Evolutionary conservation across 2,329 filamentous ascomycete genomes (phyloP), one percentile per base, ranked within the genome.

Genomic region (Penicillium carneum): DNA sequence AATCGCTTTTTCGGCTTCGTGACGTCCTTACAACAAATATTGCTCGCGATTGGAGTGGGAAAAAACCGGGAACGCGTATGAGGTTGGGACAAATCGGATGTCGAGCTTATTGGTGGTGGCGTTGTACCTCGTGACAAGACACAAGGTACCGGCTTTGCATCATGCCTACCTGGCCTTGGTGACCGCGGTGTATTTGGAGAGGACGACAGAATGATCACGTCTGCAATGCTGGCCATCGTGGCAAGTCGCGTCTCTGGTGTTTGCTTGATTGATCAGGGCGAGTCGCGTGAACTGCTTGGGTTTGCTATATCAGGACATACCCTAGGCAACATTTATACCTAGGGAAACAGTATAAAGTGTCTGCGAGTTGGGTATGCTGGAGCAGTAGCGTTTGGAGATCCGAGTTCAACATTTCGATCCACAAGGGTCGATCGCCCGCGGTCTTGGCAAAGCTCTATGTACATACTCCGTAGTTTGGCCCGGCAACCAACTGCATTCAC

Each of bases 161-260:
- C 63, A 48, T 65, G 59, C 23, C 58, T 38, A 48, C 63, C 42
- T 47, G 73, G 76, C 60, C 68, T 71, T 69, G 78, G 75, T 16
- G 66, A 72, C 45, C 59, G 65, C 51, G 72, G 67, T 65, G 75
- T 69, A 38, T 72, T 72, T 29, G 80, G 78, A 4, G 80, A 80
- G 18, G 79, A 81, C 29, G 78, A 79, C 52, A 81, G 68, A 57
- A 79, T 62, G 57, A 79, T 74, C 54, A 79, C 69, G 38, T 80
- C 72, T 14, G 73, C 65, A 51, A 72, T 68, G 57, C 70, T 71
- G 62, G 70, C 67, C 79, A 82, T 82, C 54, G 65, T 78, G 66
- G 63, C 67, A 41, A 63, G 34, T 52, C 59, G 57, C 53, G 63
- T 51, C 43, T 57, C n/a, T 47, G 18, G 39, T 36, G 10, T 39